Evolutionary conservation across 2,329 filamentous ascomycete species (phyloP).

Genomic region (Myriangium duriaei): DNA sequence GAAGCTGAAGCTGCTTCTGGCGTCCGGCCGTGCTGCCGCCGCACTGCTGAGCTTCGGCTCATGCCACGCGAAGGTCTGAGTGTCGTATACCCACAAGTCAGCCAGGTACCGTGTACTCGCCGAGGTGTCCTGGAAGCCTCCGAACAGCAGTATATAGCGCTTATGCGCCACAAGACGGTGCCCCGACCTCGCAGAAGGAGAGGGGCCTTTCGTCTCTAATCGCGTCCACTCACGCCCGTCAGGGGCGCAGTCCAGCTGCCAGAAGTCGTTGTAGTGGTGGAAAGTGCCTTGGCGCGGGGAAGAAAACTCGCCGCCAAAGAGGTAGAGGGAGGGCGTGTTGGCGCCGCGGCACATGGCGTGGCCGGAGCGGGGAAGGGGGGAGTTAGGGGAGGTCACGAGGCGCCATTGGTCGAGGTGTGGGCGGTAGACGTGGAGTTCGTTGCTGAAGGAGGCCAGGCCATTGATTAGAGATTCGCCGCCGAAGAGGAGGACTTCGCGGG

Average conservation of each 20-base stretch:
- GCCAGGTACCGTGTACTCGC: conserved; percentile 88
- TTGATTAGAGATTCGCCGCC: conserved; percentile 96
- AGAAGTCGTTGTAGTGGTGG: conserved; percentile 99
- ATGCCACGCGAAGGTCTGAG: conserved; percentile 73
- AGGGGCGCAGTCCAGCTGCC: conserved; percentile 64
- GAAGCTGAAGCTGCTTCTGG: conserved; percentile 82
- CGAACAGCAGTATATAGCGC: conserved; percentile 90
- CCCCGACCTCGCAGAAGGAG: conserved; percentile 74
- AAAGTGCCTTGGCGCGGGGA: conserved; percentile 96
- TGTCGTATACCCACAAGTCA: conserved; percentile 95
- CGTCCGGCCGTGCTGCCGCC: conserved; percentile 68
- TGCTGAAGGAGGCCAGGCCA: conserved; percentile 60
- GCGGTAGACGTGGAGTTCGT: conserved; percentile 56
- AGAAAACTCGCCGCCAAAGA: conserved; percentile 95
- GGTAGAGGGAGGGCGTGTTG: conserved; percentile 72
- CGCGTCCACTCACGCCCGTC: conserved; percentile 79
- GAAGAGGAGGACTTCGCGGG: conserved; percentile 80
- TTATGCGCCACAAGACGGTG: conserved; percentile 88
- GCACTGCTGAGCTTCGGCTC: conserved; percentile 62
- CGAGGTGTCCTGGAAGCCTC: conserved; percentile 93
- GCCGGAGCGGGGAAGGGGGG: conserved; percentile 76
- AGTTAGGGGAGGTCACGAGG: conserved; percentile 79
- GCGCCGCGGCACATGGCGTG: conserved; percentile 90
- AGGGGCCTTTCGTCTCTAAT: conserved; percentile 67
- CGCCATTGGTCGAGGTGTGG: conserved; percentile 84